A percentile compares a stretch with the other conserved stretches of the same genome.
These are phyloP conservation scores for Yamadazyma spencermartinsiae DNA, from an alignment of 1,139 yeast species.

Conservation along the genomic window DNA sequence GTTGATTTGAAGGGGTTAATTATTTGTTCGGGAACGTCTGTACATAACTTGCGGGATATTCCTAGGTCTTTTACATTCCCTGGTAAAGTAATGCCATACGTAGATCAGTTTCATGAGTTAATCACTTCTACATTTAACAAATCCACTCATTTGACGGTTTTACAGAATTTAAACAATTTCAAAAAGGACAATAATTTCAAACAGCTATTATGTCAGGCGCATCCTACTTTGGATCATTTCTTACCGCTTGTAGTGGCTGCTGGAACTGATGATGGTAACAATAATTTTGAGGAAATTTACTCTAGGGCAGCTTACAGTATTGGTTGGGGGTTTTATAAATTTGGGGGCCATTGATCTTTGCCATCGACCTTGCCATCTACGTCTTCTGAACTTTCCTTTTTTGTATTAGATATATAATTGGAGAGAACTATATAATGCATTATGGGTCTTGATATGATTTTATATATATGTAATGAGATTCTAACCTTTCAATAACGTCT, in stretches of 20 bases:
- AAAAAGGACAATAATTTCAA: constrained; percentile 23
- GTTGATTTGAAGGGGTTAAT: constrained; percentile 45
- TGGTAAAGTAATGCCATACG: constrained; percentile 45
- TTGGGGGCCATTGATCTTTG: constrained; percentile 14
- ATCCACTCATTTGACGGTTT: constrained; percentile 23
- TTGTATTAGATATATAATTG: constrained; percentile 1
- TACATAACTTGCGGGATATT: constrained; percentile 67
- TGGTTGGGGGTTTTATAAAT: constrained; percentile 71
- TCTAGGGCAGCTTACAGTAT: constrained; percentile 44
- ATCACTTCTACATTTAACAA: constrained; percentile 13
- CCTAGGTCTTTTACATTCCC: constrained; percentile 22
- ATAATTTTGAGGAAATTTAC: constrained; percentile 48
- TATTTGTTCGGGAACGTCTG: constrained; percentile 75
- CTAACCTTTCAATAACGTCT: constrained; percentile 34
- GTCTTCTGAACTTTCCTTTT: background rate
- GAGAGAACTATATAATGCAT: background rate
- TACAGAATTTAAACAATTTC: constrained; percentile 31
- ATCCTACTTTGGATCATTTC: constrained; percentile 76
- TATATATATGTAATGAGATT: constrained; percentile 4
- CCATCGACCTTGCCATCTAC: background rate
- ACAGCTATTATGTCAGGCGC: constrained; percentile 51
- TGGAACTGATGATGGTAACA: constrained; percentile 48
- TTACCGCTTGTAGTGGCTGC: constrained; percentile 68
- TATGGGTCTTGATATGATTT: background rate
- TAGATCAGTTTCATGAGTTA: constrained; percentile 18